Percentiles rank a stretch among this genome's conserved stretches.
Evolutionary conservation across 805 yeast species (phyloP).

Genomic region (Metschnikowia baotianmanensis): DNA sequence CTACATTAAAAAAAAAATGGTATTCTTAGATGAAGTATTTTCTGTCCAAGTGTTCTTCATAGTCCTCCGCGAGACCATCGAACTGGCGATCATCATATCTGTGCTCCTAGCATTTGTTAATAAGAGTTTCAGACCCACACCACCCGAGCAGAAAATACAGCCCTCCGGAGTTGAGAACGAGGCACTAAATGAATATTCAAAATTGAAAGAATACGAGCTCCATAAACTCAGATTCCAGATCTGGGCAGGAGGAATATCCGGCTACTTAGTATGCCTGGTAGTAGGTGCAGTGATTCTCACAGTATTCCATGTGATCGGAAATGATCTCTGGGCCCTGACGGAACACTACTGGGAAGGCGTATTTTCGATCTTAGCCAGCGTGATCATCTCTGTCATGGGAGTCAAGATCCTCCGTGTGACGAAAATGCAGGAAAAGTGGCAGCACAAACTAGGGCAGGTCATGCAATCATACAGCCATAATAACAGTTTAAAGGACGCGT

Average conservation of each 20-base stretch:
- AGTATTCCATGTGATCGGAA: conserved; percentile 41
- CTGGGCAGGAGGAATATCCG: conserved; percentile 45
- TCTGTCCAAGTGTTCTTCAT: conserved; percentile 22
- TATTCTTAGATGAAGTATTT: conserved; percentile 16
- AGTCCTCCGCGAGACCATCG: conserved; percentile 20
- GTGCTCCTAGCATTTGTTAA: conserved; percentile 21
- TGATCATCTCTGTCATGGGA: conserved; percentile 47
- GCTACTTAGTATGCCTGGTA: conserved; percentile 37
- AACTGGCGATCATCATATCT: conserved; percentile 22
- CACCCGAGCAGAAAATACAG: background rate
- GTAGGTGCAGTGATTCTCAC: conserved; percentile 40
- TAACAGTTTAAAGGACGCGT: conserved; percentile 23
- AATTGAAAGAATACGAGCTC: too few species aligned
- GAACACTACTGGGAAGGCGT: conserved; percentile 50
- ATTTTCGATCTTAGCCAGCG: conserved; percentile 43
- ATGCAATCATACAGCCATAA: conserved; percentile 25
- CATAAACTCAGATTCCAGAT: conserved; percentile 33
- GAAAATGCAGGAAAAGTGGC: conserved; percentile 47
- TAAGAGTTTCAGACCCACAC: conserved; percentile 9
- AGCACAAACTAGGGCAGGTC: conserved; percentile 32
- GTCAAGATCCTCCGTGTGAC: conserved; percentile 42
- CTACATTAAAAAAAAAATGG: too few species aligned
- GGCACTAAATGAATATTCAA: too few species aligned
- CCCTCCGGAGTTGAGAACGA: background rate
- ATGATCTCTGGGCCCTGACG: conserved; percentile 43